Evolutionary conservation across 1,284 basidiomycete genomes (phyloP).

Genomic region (Sporisorium scitamineum): DNA sequence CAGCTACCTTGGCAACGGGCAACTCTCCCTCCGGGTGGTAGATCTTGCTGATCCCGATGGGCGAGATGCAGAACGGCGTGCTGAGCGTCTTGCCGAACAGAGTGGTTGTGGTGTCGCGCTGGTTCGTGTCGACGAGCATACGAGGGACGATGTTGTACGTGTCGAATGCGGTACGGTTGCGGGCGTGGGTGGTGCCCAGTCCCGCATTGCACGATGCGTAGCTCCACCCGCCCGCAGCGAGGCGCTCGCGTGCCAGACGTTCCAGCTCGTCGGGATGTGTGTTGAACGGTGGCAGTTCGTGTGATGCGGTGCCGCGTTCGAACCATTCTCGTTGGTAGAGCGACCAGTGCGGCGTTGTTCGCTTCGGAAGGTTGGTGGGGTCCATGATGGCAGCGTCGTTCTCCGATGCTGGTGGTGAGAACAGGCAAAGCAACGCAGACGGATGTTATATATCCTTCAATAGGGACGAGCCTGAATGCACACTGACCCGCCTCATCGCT

Average conservation of each 20-base stretch:
- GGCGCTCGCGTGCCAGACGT: slow-evolving; percentile 73
- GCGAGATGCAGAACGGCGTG: slow-evolving; percentile 78
- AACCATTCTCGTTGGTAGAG: slow-evolving; percentile 75
- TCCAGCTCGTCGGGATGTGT: slow-evolving; percentile 73
- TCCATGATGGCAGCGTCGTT: slow-evolving; percentile 70
- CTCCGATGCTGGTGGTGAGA: not conserved
- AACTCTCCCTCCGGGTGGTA: slow-evolving; percentile 78
- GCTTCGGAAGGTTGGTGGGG: slow-evolving; percentile 73
- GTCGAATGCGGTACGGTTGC: slow-evolving; percentile 71
- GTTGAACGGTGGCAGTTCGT: slow-evolving; percentile 36
- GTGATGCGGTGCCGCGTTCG: slow-evolving; percentile 58
- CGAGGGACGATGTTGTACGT: slow-evolving; percentile 74
- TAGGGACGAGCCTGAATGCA: too few species aligned
- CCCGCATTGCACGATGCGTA: slow-evolving; percentile 75
- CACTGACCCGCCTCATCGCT: too few species aligned
- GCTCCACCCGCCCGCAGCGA: slow-evolving; percentile 74
- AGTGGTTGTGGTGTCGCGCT: slow-evolving; percentile 75
- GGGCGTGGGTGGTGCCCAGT: slow-evolving; percentile 74
- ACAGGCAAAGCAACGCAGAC: too few species aligned
- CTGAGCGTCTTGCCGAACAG: slow-evolving; percentile 78
- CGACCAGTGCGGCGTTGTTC: slow-evolving; percentile 75
- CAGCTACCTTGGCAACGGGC: slow-evolving; percentile 77
- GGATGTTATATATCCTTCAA: too few species aligned
- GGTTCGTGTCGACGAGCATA: slow-evolving; percentile 79
- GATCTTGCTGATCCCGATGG: slow-evolving; percentile 81